A percentile compares a stretch with the other conserved stretches of the same genome.
phyloP scores from a whole-genome alignment of 495 filamentous ascomycete genomes.

The Podospora pseudoanserina region DNA sequence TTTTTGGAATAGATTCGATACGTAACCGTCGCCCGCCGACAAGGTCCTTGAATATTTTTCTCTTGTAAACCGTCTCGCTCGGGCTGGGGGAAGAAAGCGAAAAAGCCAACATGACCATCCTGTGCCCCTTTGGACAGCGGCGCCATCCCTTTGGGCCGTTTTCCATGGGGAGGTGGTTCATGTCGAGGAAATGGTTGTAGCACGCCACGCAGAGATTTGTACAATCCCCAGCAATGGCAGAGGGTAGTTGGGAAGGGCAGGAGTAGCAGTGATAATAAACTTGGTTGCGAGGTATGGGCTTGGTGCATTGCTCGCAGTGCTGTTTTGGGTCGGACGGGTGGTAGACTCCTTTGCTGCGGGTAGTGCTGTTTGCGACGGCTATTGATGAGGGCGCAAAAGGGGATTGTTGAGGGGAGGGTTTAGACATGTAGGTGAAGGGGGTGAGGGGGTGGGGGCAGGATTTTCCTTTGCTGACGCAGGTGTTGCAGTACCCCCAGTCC shows the following conservation, averaged over 20 bases:
- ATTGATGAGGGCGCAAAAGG: constrained; percentile 16
- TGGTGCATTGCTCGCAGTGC: constrained; percentile 69
- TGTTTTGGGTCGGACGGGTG: constrained; percentile 62
- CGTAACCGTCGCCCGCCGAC: constrained; percentile 61
- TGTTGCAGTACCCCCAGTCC: constrained; percentile 86
- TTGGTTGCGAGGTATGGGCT: constrained; percentile 62
- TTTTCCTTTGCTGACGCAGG: constrained; percentile 71
- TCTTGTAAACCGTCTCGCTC: constrained; percentile 48
- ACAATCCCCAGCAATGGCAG: constrained; percentile 61
- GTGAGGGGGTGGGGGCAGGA: constrained; percentile 76
- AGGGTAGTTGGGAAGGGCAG: constrained; percentile 34
- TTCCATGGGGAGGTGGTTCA: constrained; percentile 60
- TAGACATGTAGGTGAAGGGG: constrained; percentile 51
- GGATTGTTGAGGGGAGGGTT: background rate
- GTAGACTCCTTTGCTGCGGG: constrained; percentile 25
- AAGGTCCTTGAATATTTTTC: constrained; percentile 50
- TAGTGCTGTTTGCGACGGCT: constrained; percentile 22
- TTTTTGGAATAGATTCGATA: constrained; percentile 38
- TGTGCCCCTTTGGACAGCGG: constrained; percentile 71
- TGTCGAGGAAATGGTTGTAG: constrained; percentile 61
- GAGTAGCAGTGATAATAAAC: constrained; percentile 69
- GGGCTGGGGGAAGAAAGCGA: constrained; percentile 64
- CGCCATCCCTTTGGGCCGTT: constrained; percentile 79
- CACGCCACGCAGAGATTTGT: constrained; percentile 80
- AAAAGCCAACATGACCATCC: constrained; percentile 62